Base-by-base conservation (phyloP, 73 alveolate species). In the Breviolum minutum region DNA sequence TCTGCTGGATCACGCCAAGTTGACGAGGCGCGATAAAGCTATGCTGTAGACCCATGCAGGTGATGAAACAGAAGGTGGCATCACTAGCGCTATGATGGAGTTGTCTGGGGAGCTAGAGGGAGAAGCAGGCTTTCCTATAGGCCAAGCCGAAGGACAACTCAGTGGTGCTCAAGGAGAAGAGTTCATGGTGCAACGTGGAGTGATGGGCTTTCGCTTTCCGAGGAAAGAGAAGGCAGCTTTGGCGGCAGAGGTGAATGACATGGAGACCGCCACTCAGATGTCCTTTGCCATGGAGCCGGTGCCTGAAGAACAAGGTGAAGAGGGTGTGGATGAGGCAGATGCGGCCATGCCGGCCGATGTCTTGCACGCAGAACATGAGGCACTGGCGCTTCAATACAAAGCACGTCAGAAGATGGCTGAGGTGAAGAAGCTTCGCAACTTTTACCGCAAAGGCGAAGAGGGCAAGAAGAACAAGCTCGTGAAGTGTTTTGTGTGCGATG, bases 351-450 rank as follows among this genome's bases (percentile, higher is more conserved):
- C 87, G 10, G 27, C 6, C 0, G 90, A 81, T 0, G 90, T 81
- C 20, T 17, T 81, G 6, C 90, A 81, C 2, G 90, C 90, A 12
- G 90, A 81, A 22, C 90, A 81, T 12, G 90, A 81, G 40, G 90
- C 90, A 0, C 48, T 81, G 48, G 90, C 90, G 7, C 0, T 81
- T 71, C 90, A 81, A 71, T 81, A 14, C 19, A 5, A 32, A 0
- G 90, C 90, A 10, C 24, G 29, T 13, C 90, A 81, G 90, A 81
- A 81, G 90, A 54, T 81, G 71, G 90, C 90, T 5, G 90, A 81
- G 19, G 90, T 22, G 6, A 12, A 22, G 22, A 81, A 81, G 70
- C 26, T 81, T 32, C 40, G 90, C 3, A 40, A 81, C 90, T 81
- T 40, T 70, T 81, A 17, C 71, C 12, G 17, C 71, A 81, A 60